A percentile compares a stretch with the other conserved stretches of the same genome.
Conservation (phyloP, 1,284 basidiomycete species). For the Rhodotorula sp. region DNA sequence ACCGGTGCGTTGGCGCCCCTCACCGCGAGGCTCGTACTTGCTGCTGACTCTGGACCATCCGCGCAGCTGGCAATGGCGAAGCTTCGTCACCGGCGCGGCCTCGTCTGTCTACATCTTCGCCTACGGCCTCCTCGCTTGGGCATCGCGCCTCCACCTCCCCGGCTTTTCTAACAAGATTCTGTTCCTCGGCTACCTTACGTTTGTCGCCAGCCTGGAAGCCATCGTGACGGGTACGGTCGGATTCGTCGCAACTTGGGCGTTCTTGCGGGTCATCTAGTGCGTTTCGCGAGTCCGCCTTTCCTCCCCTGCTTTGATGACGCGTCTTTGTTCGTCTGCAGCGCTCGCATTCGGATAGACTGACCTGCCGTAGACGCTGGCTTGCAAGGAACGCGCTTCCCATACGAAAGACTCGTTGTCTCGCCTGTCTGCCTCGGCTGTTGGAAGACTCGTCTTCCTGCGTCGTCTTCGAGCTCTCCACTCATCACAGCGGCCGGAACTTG, state of each 20-base stretch:
- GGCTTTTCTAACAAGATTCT: slow-evolving; percentile 79
- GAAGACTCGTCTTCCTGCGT: no score
- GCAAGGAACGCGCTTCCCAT: no score
- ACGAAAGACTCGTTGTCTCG: no score
- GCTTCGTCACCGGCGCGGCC: slow-evolving; percentile 91
- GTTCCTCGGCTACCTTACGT: slow-evolving; percentile 86
- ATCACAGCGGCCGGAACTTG: no score
- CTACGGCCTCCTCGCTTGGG: slow-evolving; percentile 56
- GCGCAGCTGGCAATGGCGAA: slow-evolving; percentile 88
- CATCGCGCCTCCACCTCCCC: slow-evolving; percentile 61
- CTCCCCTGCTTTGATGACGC: no score
- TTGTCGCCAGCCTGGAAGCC: slow-evolving; percentile 81
- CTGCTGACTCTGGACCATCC: background rate
- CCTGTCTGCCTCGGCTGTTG: no score
- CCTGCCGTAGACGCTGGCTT: no score
- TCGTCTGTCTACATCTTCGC: slow-evolving; percentile 87
- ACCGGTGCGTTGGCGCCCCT: slow-evolving; percentile 56
- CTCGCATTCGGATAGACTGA: slow-evolving; percentile 5
- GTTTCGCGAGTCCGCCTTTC: slow-evolving; percentile 48
- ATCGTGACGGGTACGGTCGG: slow-evolving; percentile 68
- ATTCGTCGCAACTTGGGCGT: slow-evolving; percentile 63
- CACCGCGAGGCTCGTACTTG: background rate
- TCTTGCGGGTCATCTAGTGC: slow-evolving; percentile 73
- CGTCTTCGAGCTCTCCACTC: no score
- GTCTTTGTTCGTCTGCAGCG: background rate